A percentile compares a stretch with the other conserved stretches of the same genome.
Conservation (phyloP, 805 yeast genomes). For the Cyberlindnera americana region DNA sequence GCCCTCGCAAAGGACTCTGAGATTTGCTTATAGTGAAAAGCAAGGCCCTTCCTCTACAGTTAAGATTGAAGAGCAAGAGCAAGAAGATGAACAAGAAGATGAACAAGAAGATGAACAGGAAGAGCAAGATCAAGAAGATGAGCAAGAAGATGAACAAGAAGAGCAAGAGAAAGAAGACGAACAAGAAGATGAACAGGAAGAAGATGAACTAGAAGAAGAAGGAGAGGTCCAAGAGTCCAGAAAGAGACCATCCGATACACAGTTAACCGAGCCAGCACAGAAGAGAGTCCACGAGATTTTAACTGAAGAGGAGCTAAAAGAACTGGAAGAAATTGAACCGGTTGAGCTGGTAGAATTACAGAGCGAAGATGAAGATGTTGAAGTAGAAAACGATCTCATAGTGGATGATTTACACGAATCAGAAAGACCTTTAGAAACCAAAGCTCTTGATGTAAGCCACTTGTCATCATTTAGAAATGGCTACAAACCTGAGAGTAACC, state of each 20-base stretch:
- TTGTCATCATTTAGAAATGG: constrained; percentile 19
- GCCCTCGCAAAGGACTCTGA: not conserved
- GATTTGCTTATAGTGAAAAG: constrained; percentile 1
- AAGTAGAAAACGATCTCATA: too few species aligned
- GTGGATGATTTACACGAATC: not conserved
- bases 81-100: not conserved
- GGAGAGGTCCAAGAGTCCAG: constrained; percentile 1
- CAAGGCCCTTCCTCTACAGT: constrained; percentile 7
- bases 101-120: not conserved
- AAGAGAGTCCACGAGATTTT: constrained; percentile 4
- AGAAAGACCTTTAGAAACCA: not conserved
- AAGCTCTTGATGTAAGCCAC: not conserved
- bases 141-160: constrained; percentile 5
- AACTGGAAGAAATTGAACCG: not conserved
- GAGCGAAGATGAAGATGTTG: too few species aligned
- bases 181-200: not conserved
- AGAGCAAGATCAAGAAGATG: constrained; percentile 8
- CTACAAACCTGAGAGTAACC: not conserved
- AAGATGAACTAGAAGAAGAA: constrained; percentile 1
- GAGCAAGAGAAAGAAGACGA: constrained; percentile 2
- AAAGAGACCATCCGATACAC: too few species aligned
- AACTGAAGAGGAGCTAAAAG: constrained; percentile 5
- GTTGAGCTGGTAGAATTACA: not conserved
- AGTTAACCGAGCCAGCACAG: constrained; percentile 2
- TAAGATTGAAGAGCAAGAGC: constrained; percentile 4